A percentile compares a stretch with the other conserved stretches of the same genome.
phyloP scores from a whole-genome alignment of 2,329 filamentous ascomycete genomes.

The Xylaria sp. region DNA sequence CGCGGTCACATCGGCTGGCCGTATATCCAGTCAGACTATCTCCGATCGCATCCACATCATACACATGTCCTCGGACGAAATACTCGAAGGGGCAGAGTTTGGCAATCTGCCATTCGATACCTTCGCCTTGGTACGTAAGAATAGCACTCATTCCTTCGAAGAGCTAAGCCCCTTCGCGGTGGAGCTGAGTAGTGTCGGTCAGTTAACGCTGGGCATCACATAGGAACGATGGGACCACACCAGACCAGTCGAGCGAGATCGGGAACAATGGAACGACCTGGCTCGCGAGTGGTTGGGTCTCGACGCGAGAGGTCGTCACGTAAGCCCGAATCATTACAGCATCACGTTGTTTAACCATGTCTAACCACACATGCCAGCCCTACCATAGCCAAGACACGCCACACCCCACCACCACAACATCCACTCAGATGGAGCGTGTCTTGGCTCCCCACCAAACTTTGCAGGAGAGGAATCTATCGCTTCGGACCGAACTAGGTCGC shows the following conservation, averaged over 20 bases:
- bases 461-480: background rate
- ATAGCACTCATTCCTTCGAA: background rate
- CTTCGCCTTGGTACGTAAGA: background rate
- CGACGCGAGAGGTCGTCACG: background rate
- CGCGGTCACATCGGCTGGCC: too few relatives aligned
- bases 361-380: background rate
- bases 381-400: background rate
- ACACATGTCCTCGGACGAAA: background rate
- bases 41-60: too few relatives aligned
- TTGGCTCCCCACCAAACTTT: background rate
- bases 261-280: background rate
- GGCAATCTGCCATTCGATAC: background rate
- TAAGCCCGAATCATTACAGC: background rate
- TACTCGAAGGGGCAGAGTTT: background rate
- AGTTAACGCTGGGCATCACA: background rate
- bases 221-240: background rate
- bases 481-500: background rate
- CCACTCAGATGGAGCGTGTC: background rate
- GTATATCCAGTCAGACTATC: too few relatives aligned
- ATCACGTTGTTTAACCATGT: background rate
- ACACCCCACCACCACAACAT: background rate
- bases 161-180: too few relatives aligned
- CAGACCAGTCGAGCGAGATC: background rate
- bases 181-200: too few relatives aligned
- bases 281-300: background rate